These are phyloP conservation scores for Lactifluus hygrophoroides DNA, from an alignment of 768 basidiomycete genomes.

Conservation along the genomic window DNA sequence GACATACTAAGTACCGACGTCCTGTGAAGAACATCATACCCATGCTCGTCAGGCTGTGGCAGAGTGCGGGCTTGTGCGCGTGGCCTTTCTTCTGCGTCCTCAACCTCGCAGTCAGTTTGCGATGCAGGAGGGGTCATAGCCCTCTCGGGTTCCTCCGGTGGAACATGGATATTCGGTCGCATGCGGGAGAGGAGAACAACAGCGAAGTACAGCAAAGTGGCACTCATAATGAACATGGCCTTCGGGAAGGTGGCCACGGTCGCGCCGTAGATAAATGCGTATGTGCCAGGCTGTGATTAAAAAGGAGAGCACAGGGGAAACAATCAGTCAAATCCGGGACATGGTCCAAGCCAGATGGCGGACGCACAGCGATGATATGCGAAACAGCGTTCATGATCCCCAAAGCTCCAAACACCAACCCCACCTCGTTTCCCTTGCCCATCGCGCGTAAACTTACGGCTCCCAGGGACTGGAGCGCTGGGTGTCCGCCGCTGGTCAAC, in stretches of 20 bases:
- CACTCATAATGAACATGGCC: constrained; percentile 19
- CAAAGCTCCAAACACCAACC: constrained; percentile 20
- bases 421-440: constrained; percentile 20
- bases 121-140: background rate
- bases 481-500: constrained; percentile 19
- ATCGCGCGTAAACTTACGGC: constrained; percentile 21
- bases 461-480: constrained; percentile 20
- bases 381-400: constrained; percentile 18
- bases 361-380: constrained; percentile 19
- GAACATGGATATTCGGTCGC: constrained; percentile 18
- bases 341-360: background rate
- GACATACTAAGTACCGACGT: background rate
- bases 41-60: background rate
- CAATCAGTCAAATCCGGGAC: background rate
- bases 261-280: constrained; percentile 17
- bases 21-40: background rate
- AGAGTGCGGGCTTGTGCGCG: background rate
- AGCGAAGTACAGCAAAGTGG: constrained; percentile 13
- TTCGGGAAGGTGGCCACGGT: constrained; percentile 19
- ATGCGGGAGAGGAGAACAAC: constrained; percentile 16
- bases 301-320: background rate
- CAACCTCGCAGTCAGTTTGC: background rate
- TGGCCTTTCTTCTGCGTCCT: background rate
- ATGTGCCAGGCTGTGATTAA: constrained; percentile 17
- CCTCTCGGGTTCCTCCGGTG: constrained; percentile 2